Conservation (phyloP, 2,329 filamentous ascomycete genomes). For the Botrytis porri region DNA sequence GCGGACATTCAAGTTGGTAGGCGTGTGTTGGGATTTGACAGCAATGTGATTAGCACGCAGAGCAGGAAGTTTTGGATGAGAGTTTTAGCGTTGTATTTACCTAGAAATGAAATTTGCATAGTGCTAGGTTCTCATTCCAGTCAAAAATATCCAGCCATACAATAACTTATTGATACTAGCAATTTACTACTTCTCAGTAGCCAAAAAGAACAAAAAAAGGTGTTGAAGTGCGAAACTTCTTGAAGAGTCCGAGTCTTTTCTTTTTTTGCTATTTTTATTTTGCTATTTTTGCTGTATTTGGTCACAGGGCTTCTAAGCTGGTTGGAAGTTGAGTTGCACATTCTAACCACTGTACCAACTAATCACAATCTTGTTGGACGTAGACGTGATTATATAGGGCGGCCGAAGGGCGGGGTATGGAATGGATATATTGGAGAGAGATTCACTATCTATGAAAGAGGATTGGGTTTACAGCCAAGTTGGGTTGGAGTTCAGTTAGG, state of each 20-base stretch:
- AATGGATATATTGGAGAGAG: neutral
- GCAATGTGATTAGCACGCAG: too few relatives aligned
- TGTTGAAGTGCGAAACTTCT: neutral
- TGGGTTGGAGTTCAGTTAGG: neutral
- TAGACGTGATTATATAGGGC: neutral
- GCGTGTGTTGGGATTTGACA: rapidly evolving
- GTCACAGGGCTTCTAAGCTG: neutral
- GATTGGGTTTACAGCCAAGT: neutral
- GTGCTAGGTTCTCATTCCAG: neutral
- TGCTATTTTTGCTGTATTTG: too few relatives aligned
- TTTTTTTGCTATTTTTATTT: neutral
- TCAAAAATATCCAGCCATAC: neutral
- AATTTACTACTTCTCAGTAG: neutral
- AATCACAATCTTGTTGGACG: neutral
- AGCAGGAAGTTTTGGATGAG: too few relatives aligned
- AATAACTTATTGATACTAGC: too few relatives aligned
- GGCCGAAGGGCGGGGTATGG: neutral
- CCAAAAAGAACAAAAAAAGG: neutral
- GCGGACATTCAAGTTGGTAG: slow-evolving; percentile 7
- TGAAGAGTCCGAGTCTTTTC: neutral
- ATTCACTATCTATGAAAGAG: neutral
- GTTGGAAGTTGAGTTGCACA: neutral
- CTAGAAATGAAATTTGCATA: neutral
- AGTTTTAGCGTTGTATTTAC: neutral
- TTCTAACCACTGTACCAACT: neutral